Evolutionary conservation across 1,284 basidiomycete genomes (phyloP).

Genomic region (Trichosporon asahii): DNA sequence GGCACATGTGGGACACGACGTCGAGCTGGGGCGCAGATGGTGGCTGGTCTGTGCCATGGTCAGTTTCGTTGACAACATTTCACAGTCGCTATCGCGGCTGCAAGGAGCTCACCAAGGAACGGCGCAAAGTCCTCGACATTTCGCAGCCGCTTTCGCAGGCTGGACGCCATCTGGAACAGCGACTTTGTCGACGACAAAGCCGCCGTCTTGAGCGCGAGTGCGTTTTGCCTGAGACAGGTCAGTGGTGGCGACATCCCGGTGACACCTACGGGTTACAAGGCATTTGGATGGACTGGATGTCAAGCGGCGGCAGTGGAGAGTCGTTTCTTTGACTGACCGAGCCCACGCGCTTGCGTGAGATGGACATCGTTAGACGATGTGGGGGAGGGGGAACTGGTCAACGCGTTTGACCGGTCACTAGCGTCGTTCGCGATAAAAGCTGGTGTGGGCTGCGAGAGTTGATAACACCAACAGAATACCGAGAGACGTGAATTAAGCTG

Average conservation of each 20-base stretch:
- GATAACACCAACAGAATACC: not conserved
- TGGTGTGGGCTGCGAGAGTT: not conserved
- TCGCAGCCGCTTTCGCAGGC: slow-evolving; percentile 41
- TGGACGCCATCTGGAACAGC: slow-evolving; percentile 48
- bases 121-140: slow-evolving; percentile 46
- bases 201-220: slow-evolving; percentile 51
- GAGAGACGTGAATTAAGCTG: not conserved
- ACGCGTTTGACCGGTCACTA: not conserved
- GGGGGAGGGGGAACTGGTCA: not conserved
- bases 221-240: slow-evolving; percentile 42
- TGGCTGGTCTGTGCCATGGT: slow-evolving; percentile 41
- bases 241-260: not conserved
- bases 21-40: slow-evolving; percentile 48
- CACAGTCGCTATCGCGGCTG: not conserved
- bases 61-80: not conserved
- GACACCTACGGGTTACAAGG: slow-evolving; percentile 47
- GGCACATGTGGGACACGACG: slow-evolving; percentile 84
- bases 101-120: slow-evolving; percentile 43
- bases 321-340: slow-evolving; percentile 47
- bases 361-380: slow-evolving; percentile 30
- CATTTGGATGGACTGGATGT: slow-evolving; percentile 50
- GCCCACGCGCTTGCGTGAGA: slow-evolving; percentile 45
- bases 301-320: slow-evolving; percentile 38
- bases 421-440: not conserved
- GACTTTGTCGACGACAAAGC: slow-evolving; percentile 48